Evolutionary conservation across 2,329 filamentous ascomycete species (phyloP), one percentile per base, ranked within the genome.

Genomic region (Samsoniella hepiali): DNA sequence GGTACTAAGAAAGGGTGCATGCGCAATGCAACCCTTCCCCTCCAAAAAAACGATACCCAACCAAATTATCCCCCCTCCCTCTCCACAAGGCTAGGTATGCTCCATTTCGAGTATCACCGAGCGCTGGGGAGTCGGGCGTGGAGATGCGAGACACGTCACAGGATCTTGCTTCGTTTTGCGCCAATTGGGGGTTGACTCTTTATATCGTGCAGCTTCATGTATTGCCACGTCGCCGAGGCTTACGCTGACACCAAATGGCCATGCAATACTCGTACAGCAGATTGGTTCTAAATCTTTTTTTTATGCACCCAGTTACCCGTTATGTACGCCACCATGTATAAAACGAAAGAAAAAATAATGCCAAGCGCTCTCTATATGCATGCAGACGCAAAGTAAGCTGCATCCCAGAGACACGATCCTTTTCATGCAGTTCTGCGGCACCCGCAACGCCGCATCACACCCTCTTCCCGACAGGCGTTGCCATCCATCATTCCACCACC

Each of bases 401-500:
- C 17, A n/a, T 31, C 10, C 53, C 40, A 34, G n/a, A 31, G 27
- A n/a, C 54, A 57, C 22, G 9, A 32, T 45, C 15, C 27, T 40
- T 22, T 22, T 42, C 9, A 27, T 22, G 54, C 40, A 1, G 38
- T 44, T 34, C 40, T 34, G 17, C 40, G 13, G 11, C 38, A 40
- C 13, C 38, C 22, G 15, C 22, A 27, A 22, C 22, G 22, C 22
- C 27, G 22, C 57, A 42, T 56, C 38, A 13, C 36, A 22, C 22
- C 22, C 22, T 22, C 22, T 36, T 15, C 31, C 32, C 22, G 31
- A 6, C 22, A 1, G 3, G 32, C 45, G n/a, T 29, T 58, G 31
- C n/a, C 45, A 49, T 31, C 9, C 27, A 17, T 44, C 71, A 85
- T 67, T 82, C 88, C 65, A 90, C 84, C 67, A 90, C 83, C 91